These are phyloP conservation scores for Didymella segeticola DNA, from an alignment of 2,329 filamentous ascomycete species.

Conservation along the genomic window DNA sequence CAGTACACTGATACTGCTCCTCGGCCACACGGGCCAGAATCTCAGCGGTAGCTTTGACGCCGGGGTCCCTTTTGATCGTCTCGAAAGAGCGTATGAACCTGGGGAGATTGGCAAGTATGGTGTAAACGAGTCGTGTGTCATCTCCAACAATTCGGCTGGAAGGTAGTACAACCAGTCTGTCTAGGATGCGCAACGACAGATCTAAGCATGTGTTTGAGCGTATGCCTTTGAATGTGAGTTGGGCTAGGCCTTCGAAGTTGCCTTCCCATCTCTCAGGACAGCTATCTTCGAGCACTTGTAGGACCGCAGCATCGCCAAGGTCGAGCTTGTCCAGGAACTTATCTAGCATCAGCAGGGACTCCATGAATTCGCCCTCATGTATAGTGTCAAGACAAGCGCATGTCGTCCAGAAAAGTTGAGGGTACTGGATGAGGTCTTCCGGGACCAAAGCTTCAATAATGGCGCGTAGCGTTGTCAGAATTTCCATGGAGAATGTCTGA, in stretches of 20 bases:
- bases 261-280: constrained; percentile 90
- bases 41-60: constrained; percentile 66
- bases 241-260: constrained; percentile 83
- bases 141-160: constrained; percentile 82
- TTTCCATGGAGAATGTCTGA: constrained; percentile 97
- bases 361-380: constrained; percentile 92
- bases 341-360: constrained; percentile 89
- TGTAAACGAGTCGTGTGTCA: constrained; percentile 81
- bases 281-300: constrained; percentile 75
- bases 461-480: constrained; percentile 89
- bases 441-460: constrained; percentile 85
- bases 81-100: constrained; percentile 83
- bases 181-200: constrained; percentile 76
- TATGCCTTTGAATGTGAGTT: constrained; percentile 87
- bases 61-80: constrained; percentile 59
- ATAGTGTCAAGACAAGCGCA: constrained; percentile 96
- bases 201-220: constrained; percentile 85
- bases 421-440: constrained; percentile 83
- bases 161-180: constrained; percentile 79
- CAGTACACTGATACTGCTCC: constrained; percentile 71
- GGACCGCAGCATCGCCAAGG: constrained; percentile 71
- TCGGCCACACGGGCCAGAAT: constrained; percentile 76
- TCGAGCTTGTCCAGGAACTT: constrained; percentile 85
- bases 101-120: constrained; percentile 89
- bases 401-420: constrained; percentile 96